Percentiles rank a stretch among this genome's conserved stretches.
phyloP scores from a whole-genome alignment of 495 filamentous ascomycete species.

The Aspergillus haitiensis region DNA sequence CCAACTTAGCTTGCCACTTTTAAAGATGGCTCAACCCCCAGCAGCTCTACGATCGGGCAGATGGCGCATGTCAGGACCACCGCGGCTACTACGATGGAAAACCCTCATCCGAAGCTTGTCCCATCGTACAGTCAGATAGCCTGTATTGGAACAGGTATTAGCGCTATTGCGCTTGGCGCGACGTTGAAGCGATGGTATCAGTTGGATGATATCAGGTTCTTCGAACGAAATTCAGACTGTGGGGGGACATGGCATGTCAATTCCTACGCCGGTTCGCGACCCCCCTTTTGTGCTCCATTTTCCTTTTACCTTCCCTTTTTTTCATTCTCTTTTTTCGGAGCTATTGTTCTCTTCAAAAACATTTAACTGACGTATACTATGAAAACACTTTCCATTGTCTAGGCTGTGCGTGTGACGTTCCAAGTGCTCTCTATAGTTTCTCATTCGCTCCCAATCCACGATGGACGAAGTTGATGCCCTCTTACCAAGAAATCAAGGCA shows the following conservation, averaged over 20 bases:
- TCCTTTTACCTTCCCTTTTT: too few species aligned
- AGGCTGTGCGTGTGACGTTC: conserved; percentile 33
- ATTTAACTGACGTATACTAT: too few species aligned
- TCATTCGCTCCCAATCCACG: conserved; percentile 49
- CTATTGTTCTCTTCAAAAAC: too few species aligned
- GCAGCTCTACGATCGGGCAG: too few species aligned
- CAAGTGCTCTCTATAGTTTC: conserved; percentile 47
- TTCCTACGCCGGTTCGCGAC: conserved; percentile 29
- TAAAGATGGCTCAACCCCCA: too few species aligned
- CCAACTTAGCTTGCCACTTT: too few species aligned
- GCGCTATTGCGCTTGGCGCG: conserved; percentile 29
- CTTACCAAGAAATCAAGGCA: conserved; percentile 44
- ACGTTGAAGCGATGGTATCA: conserved; percentile 34
- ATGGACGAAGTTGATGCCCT: conserved; percentile 47
- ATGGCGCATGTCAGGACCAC: too few species aligned
- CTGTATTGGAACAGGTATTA: conserved; percentile 30
- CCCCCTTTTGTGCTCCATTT: not conserved
- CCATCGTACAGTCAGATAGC: conserved; percentile 30
- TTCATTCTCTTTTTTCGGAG: too few species aligned
- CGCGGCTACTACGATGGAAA: too few species aligned
- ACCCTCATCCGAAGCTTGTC: not conserved
- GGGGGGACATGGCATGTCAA: conserved; percentile 37
- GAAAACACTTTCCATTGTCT: not conserved
- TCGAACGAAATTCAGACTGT: conserved; percentile 26
- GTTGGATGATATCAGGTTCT: conserved; percentile 31